These are phyloP conservation scores for Starmerella tilneyi DNA, from an alignment of 805 yeast genomes.

Conservation along the genomic window DNA sequence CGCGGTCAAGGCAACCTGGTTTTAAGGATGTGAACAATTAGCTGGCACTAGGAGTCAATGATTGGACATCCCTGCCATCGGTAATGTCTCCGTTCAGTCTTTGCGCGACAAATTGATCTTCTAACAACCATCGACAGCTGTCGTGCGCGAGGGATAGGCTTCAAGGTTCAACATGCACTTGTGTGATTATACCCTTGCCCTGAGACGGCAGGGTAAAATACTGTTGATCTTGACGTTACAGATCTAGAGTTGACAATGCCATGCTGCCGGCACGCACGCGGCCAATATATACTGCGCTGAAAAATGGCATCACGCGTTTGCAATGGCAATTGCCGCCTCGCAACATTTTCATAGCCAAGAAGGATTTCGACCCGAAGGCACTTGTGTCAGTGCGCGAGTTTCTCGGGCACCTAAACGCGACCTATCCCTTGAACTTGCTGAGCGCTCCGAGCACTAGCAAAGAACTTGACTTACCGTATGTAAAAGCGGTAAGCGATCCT, in stretches of 20 bases:
- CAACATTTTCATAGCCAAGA: conserved; percentile 71
- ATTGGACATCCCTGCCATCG: too few species aligned
- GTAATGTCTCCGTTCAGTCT: too few species aligned
- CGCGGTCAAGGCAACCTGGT: too few species aligned
- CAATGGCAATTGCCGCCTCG: conserved; percentile 64
- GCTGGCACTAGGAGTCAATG: too few species aligned
- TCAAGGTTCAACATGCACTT: background rate
- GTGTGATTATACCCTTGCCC: conserved; percentile 1
- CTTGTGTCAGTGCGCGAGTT: conserved; percentile 56
- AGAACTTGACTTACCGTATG: conserved; percentile 39
- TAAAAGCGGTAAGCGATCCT: conserved; percentile 41
- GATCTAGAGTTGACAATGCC: background rate
- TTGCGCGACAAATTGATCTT: too few species aligned
- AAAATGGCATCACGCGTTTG: conserved; percentile 29
- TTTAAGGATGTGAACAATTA: too few species aligned
- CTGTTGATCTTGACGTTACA: background rate
- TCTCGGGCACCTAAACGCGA: conserved; percentile 46
- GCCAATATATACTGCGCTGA: conserved; percentile 14
- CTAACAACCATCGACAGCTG: too few species aligned
- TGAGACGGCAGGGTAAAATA: background rate
- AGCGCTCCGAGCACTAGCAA: conserved; percentile 64
- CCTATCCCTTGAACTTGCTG: conserved; percentile 63
- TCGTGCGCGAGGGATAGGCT: too few species aligned
- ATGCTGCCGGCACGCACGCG: conserved; percentile 21
- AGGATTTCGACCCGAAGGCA: conserved; percentile 65